Evolutionary conservation across 176 grass and related monocot species (phyloP).

Genomic region (Dactylis glomerata): DNA sequence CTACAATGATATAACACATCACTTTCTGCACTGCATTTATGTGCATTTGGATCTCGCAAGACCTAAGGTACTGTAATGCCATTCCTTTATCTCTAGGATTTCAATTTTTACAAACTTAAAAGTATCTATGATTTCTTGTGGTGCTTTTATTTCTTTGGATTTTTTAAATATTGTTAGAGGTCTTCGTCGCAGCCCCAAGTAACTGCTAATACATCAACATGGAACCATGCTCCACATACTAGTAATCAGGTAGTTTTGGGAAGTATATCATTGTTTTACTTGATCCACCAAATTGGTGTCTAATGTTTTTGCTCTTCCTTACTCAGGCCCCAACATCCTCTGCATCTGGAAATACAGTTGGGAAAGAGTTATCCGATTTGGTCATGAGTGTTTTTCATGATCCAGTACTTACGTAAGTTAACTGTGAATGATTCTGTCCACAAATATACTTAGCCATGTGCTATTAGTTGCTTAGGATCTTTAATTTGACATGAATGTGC

Average conservation of each 20-base stretch:
- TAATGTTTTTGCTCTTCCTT: conserved; percentile 14
- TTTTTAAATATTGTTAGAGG: neutral
- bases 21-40: conserved; percentile 84
- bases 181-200: conserved; percentile 18
- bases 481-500: neutral
- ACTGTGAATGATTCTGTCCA: neutral
- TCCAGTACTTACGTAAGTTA: conserved; percentile 40
- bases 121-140: neutral
- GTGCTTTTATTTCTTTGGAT: neutral
- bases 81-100: neutral
- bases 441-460: neutral
- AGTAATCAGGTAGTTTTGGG: conserved; percentile 38
- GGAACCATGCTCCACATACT: conserved; percentile 28
- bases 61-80: conserved; percentile 49
- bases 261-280: conserved; percentile 2
- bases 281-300: neutral
- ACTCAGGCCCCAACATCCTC: conserved; percentile 32
- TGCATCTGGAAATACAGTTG: conserved; percentile 14
- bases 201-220: conserved; percentile 22
- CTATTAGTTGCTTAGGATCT: neutral
- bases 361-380: conserved; percentile 28
- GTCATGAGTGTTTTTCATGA: conserved; percentile 82
- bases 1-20: conserved; percentile 78
- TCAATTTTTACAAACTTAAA: conserved; percentile 3
- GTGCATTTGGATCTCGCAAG: conserved; percentile 71